These are phyloP conservation scores for Centella asiatica DNA, from an alignment of 129 eudicot species.

Conservation along the genomic window DNA sequence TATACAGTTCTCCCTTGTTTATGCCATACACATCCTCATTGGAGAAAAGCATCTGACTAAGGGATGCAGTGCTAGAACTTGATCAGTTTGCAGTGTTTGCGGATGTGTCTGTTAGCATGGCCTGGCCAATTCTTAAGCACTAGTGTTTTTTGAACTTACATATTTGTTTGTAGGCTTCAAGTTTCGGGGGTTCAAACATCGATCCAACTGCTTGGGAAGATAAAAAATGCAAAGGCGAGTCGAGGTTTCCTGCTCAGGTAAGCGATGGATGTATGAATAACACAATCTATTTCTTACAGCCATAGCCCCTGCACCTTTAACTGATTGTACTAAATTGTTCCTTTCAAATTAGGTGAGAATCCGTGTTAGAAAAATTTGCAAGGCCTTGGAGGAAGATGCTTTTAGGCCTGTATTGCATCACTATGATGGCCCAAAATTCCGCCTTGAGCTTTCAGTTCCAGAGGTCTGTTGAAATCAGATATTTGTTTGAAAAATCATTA, in stretches of 20 bases:
- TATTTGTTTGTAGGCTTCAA: conserved; percentile 52
- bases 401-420: conserved; percentile 99
- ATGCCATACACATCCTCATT: not conserved
- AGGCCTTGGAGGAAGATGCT: conserved; percentile 93
- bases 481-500: not conserved
- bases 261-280: not conserved
- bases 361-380: conserved; percentile 82
- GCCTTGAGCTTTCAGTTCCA: conserved; percentile 90
- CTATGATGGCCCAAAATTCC: conserved; percentile 97
- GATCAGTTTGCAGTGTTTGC: not conserved
- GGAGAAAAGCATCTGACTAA: not conserved
- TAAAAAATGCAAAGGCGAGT: conserved; percentile 98
- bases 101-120: not conserved
- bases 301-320: not conserved
- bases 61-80: not conserved
- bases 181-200: conserved; percentile 96
- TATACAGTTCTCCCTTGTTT: not conserved
- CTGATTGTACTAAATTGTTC: not conserved
- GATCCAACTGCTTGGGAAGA: conserved; percentile 99
- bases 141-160: conserved; percentile 8
- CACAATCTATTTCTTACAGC: not conserved
- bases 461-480: conserved; percentile 43
- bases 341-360: conserved; percentile 54
- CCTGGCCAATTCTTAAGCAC: not conserved
- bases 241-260: conserved; percentile 99